Base-by-base conservation (phyloP, 73 alveolate species). In the Paramecium bursaria region DNA sequence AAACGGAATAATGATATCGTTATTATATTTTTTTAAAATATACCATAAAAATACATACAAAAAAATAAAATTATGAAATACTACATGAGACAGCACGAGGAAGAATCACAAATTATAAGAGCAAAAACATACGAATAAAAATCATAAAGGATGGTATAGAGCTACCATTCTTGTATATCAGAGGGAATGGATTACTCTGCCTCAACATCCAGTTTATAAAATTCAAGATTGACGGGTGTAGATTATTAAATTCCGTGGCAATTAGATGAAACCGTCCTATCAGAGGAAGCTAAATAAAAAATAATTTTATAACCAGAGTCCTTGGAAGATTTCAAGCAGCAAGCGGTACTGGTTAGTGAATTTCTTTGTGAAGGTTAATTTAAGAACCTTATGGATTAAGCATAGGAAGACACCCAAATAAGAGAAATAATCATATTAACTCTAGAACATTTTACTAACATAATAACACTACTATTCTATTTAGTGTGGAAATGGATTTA, bases 91-190 rank as follows among this genome's bases (percentile, higher is more conserved):
- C n/a, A n/a, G n/a, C n/a, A n/a, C n/a, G n/a, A n/a, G n/a, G n/a
- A n/a, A n/a, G n/a, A n/a, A n/a, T n/a, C n/a, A n/a, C n/a, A 67
- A 26, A 67, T 67, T 19, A 27, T 67, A 13, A 67, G 44, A 27
- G 82, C 82, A 2, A 31, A 42, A 17, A 67, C 82, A 3, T 47
- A 67, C 44, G 82, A 67, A 25, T 35, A 19, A 42, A 42, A 67
- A 42, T 42, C 46, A 10, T 47, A 31, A 67, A 67, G 27, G 23
- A 42, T 19, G 21, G 48, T 57, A 14, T 14, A 19, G 15, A 67
- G 82, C 44, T 67, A 39, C 82, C 44, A 67, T 42, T 67, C 82
- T 27, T 25, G 44, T 3, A 67, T 67, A 15, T 67, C 82, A 7
- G 82, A 67, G 19, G 55, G 55, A 21, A 15, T 21, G 19, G 55